A percentile compares a stretch with the other conserved stretches of the same genome.
Conservation (phyloP, 2,329 filamentous ascomycete genomes). For the Arthrinium phaeospermum region DNA sequence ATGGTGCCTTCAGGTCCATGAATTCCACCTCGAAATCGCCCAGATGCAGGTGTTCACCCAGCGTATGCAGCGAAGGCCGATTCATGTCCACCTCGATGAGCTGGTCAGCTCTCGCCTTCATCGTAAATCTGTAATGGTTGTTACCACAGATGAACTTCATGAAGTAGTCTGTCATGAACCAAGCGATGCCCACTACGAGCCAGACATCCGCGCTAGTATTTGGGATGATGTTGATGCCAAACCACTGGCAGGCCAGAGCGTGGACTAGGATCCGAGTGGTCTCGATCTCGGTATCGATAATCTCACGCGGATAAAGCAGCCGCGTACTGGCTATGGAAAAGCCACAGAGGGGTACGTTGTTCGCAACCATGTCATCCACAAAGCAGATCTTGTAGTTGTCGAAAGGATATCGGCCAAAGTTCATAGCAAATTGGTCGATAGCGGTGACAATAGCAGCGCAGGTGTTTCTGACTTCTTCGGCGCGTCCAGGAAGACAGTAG, state of each 20-base stretch:
- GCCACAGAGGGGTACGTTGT: conserved; percentile 79
- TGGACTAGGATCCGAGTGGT: conserved; percentile 82
- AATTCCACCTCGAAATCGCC: conserved; percentile 90
- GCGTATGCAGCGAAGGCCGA: conserved; percentile 80
- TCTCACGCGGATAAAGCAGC: conserved; percentile 81
- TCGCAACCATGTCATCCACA: conserved; percentile 82
- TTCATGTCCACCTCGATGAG: conserved; percentile 82
- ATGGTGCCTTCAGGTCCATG: conserved; percentile 84
- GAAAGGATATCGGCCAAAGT: conserved; percentile 90
- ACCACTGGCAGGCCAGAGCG: conserved; percentile 89
- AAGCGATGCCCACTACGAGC: conserved; percentile 87
- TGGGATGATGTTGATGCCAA: conserved; percentile 89
- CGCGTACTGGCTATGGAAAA: conserved; percentile 87
- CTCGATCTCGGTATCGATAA: conserved; percentile 84
- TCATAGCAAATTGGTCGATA: conserved; percentile 89
- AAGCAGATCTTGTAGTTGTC: conserved; percentile 93
- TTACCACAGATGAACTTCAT: conserved; percentile 90
- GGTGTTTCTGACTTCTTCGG: conserved; percentile 83
- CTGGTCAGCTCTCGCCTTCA: conserved; percentile 83
- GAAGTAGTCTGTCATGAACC: conserved; percentile 94
- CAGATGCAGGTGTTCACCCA: conserved; percentile 78
- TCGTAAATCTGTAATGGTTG: conserved; percentile 90
- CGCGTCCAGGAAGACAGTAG: conserved; percentile 85
- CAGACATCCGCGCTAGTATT: conserved; percentile 82
- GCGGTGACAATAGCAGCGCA: conserved; percentile 84